Evolutionary conservation across 2,329 filamentous ascomycete genomes (phyloP).

Genomic region (Chlorencoelia australis): DNA sequence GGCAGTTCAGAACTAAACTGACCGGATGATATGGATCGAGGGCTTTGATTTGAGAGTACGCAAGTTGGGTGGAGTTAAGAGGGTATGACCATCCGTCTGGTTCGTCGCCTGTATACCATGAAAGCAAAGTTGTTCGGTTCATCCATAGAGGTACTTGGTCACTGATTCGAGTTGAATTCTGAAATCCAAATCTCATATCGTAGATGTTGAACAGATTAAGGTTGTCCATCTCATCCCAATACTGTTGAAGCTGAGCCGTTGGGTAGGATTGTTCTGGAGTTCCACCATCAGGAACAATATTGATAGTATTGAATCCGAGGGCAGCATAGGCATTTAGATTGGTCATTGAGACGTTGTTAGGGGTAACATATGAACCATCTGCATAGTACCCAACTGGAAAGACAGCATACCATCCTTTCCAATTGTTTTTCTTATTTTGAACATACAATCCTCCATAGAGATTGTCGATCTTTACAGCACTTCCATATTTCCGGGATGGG

Average conservation of each 20-base stretch:
- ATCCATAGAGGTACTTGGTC: conserved; percentile 22
- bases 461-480: conserved; percentile 37
- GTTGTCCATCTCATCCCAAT: conserved; percentile 34
- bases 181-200: conserved; percentile 23
- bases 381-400: conserved; percentile 38
- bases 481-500: conserved; percentile 34
- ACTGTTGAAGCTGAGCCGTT: conserved; percentile 26
- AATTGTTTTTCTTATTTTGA: conserved; percentile 25
- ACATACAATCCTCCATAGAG: conserved; percentile 36
- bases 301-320: conserved; percentile 37
- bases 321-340: conserved; percentile 32
- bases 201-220: conserved; percentile 37
- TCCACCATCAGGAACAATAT: conserved; percentile 30
- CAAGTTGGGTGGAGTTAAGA: conserved; percentile 33
- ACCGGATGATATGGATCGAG: conserved; percentile 43
- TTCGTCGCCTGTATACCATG: conserved; percentile 45
- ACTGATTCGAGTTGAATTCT: conserved; percentile 29
- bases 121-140: conserved; percentile 32
- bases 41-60: conserved; percentile 34
- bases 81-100: conserved; percentile 32
- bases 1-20: conserved; percentile 41
- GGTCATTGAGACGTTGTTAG: conserved; percentile 22
- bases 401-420: conserved; percentile 27
- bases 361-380: conserved; percentile 19
- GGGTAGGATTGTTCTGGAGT: conserved; percentile 30